phyloP scores from a whole-genome alignment of 1,284 basidiomycete species.

The Stereum hirsutum region DNA sequence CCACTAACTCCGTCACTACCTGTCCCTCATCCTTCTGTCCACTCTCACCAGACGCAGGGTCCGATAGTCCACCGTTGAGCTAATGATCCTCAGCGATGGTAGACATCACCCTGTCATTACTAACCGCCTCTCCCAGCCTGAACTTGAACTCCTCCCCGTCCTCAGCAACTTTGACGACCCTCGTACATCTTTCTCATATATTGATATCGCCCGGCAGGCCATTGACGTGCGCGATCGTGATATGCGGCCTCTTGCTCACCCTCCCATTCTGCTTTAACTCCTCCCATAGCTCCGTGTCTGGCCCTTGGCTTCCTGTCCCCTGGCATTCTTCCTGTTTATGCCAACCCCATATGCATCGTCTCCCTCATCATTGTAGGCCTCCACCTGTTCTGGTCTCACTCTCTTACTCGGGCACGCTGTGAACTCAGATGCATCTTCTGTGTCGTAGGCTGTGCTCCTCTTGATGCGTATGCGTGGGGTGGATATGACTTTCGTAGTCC shows the following conservation, averaged over 20 bases:
- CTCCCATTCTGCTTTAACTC: constrained; percentile 37
- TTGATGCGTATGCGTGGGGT: too few relatives aligned
- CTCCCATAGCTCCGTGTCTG: constrained; percentile 36
- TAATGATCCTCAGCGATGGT: constrained; percentile 51
- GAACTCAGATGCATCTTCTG: too few relatives aligned
- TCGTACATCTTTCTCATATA: constrained; percentile 62
- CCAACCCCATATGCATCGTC: too few relatives aligned
- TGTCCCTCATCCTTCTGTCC: constrained; percentile 17
- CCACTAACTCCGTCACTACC: constrained; percentile 38
- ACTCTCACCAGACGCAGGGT: too few relatives aligned
- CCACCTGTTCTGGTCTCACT: too few relatives aligned
- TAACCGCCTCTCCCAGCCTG: constrained; percentile 57
- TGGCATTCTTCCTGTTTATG: too few relatives aligned
- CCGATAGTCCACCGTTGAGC: constrained; percentile 23
- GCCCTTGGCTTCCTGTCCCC: too few relatives aligned
- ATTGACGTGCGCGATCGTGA: constrained; percentile 80
- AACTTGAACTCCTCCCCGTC: constrained; percentile 52
- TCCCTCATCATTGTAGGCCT: too few relatives aligned
- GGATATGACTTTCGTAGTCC: too few relatives aligned
- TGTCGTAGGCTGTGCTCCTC: too few relatives aligned
- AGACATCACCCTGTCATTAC: constrained; percentile 79
- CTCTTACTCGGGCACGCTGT: too few relatives aligned
- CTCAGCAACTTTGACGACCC: constrained; percentile 30
- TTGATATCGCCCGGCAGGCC: constrained; percentile 34
- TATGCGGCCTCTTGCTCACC: constrained; percentile 63